These are phyloP conservation scores for Trypanosoma vivax DNA, from an alignment of 208 protist genomes.

Conservation along the genomic window DNA sequence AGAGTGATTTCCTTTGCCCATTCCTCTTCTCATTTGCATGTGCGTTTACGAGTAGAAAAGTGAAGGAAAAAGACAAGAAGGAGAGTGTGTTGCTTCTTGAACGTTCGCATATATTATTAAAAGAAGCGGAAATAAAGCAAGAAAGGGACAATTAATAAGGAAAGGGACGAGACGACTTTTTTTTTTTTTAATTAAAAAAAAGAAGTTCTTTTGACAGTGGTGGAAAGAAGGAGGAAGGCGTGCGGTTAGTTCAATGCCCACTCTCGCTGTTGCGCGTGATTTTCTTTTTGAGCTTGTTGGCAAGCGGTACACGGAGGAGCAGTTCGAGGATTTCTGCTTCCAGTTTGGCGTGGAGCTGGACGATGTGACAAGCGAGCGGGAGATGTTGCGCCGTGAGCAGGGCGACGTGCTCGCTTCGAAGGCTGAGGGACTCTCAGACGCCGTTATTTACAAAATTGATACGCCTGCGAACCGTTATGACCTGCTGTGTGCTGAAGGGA, in stretches of 20 bases:
- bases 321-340: conserved; percentile 97
- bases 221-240: neutral
- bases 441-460: conserved; percentile 97
- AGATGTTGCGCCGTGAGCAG: conserved; percentile 90
- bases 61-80: too few relatives aligned
- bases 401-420: conserved; percentile 21
- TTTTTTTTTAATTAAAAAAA: conserved; percentile 14
- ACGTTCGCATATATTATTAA: neutral
- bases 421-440: conserved; percentile 72
- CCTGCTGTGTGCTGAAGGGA: conserved; percentile 94
- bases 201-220: neutral
- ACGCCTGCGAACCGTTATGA: conserved; percentile 98
- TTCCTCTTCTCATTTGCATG: neutral
- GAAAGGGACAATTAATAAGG: neutral
- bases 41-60: too few relatives aligned
- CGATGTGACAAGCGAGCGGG: conserved; percentile 95
- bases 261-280: conserved; percentile 67
- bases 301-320: conserved; percentile 81
- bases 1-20: neutral
- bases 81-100: too few relatives aligned
- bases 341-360: conserved; percentile 98
- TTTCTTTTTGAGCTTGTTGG: conserved; percentile 74
- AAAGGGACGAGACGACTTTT: neutral
- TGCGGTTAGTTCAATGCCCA: conserved; percentile 61
- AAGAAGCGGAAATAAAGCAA: conserved; percentile 2